Conservation (phyloP, 2,329 filamentous ascomycete species). For the Sclerotinia minor region DNA sequence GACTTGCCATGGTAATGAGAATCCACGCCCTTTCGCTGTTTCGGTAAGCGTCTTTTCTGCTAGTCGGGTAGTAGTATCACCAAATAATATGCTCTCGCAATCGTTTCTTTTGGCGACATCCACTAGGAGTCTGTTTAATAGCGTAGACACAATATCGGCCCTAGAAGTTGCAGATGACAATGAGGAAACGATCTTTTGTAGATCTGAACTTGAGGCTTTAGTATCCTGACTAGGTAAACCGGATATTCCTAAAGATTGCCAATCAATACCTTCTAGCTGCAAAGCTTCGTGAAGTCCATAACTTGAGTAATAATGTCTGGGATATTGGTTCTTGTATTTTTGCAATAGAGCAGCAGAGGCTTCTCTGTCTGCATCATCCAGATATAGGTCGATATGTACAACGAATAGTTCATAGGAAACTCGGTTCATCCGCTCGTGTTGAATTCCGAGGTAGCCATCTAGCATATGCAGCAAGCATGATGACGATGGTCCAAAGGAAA, state of each 20-base stretch:
- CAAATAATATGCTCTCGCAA: constrained; percentile 75
- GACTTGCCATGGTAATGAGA: constrained; percentile 76
- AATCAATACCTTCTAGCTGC: constrained; percentile 53
- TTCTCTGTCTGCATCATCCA: constrained; percentile 37
- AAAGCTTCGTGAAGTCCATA: constrained; percentile 66
- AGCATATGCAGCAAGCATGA: constrained; percentile 74
- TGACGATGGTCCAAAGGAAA: constrained; percentile 84
- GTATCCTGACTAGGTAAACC: constrained; percentile 24
- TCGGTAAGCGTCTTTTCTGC: constrained; percentile 83
- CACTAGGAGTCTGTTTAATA: constrained; percentile 72
- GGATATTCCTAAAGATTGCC: constrained; percentile 47
- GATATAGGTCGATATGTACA: constrained; percentile 48
- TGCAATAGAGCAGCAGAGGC: constrained; percentile 43
- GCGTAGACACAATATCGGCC: constrained; percentile 68
- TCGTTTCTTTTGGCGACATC: constrained; percentile 57
- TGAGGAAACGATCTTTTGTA: constrained; percentile 52
- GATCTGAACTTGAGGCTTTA: constrained; percentile 34
- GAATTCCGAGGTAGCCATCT: constrained; percentile 65
- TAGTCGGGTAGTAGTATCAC: constrained; percentile 82
- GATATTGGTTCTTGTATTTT: constrained; percentile 58
- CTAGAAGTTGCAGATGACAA: constrained; percentile 74
- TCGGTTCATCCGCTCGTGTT: constrained; percentile 63
- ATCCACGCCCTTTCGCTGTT: constrained; percentile 88
- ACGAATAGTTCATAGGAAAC: constrained; percentile 67
- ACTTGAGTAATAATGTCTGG: constrained; percentile 62